phyloP scores from a whole-genome alignment of 176 grass and related monocot species.

The Zizania latifolia region DNA sequence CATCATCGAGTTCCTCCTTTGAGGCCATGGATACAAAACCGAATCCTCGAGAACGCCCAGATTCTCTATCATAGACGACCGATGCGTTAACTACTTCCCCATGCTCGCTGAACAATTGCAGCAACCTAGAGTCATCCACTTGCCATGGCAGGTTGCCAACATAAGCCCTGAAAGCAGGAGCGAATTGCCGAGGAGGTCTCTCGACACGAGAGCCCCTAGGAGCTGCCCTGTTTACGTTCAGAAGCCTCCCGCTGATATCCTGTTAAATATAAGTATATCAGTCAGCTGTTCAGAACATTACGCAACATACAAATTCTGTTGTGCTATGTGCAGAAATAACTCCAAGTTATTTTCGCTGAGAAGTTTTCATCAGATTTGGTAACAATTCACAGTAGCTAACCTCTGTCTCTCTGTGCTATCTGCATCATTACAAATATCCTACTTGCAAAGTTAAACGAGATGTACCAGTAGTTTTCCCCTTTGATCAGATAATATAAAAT shows the following conservation, averaged over 20 bases:
- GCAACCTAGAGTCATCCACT: conserved; percentile 63
- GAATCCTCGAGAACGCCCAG: conserved; percentile 89
- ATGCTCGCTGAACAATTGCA: conserved; percentile 65
- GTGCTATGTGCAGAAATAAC: neutral
- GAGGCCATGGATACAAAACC: conserved; percentile 84
- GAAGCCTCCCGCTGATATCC: conserved; percentile 64
- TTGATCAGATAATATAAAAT: conserved; percentile 7
- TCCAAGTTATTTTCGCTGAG: neutral
- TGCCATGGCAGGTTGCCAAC: conserved; percentile 94
- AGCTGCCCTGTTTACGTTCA: conserved; percentile 79
- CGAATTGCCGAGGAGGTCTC: conserved; percentile 46
- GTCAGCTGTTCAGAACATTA: neutral
- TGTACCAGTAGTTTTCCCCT: neutral
- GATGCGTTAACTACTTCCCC: conserved; percentile 67
- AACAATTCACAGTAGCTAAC: neutral
- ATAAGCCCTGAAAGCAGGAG: conserved; percentile 60
- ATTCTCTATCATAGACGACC: conserved; percentile 65
- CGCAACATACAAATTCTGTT: neutral
- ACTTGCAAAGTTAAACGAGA: neutral
- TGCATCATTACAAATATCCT: no score
- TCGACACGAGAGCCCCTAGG: conserved; percentile 69
- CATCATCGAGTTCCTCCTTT: conserved; percentile 71
- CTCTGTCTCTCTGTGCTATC: neutral
- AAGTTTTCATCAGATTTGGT: neutral
- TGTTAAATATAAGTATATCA: conserved; percentile 25